Evolutionary conservation across 495 filamentous ascomycete genomes (phyloP).

Genomic region (Aspergillus sclerotioniger): DNA sequence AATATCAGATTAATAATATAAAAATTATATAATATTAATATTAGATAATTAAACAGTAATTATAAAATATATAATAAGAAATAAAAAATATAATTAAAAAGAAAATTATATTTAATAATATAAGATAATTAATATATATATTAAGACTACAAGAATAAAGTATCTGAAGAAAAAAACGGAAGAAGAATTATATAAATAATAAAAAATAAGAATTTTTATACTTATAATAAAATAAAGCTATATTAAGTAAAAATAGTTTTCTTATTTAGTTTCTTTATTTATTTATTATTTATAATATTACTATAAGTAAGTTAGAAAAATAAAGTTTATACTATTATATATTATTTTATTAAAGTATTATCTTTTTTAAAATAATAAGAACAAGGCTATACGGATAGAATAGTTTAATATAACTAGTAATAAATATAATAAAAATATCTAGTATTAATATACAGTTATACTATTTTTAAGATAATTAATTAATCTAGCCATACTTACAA

Average conservation of each 20-base stretch:
- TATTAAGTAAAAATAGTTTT: too few species aligned
- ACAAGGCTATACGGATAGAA: too few species aligned
- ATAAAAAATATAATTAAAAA: too few species aligned
- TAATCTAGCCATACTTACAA: background rate
- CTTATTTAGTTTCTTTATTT: too few species aligned
- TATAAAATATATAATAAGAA: constrained; percentile 7
- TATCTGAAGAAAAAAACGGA: background rate
- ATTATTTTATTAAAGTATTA: too few species aligned
- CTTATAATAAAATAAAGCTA: too few species aligned
- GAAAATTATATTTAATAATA: constrained; percentile 1
- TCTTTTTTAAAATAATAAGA: too few species aligned
- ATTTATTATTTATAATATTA: too few species aligned
- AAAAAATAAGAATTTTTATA: too few species aligned
- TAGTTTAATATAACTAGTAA: too few species aligned
- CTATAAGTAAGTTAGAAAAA: too few species aligned
- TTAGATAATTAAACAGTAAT: background rate
- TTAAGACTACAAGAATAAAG: background rate
- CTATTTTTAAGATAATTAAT: background rate
- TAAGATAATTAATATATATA: constrained; percentile 8
- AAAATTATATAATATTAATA: constrained; percentile 6
- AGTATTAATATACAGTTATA: constrained; percentile 2
- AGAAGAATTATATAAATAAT: background rate
- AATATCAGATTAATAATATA: background rate
- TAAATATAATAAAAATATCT: constrained; percentile 3
- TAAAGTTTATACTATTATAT: too few species aligned